A percentile compares a stretch with the other conserved stretches of the same genome.
phyloP scores from a whole-genome alignment of 1,284 basidiomycete genomes.

The Pascua sp. region DNA sequence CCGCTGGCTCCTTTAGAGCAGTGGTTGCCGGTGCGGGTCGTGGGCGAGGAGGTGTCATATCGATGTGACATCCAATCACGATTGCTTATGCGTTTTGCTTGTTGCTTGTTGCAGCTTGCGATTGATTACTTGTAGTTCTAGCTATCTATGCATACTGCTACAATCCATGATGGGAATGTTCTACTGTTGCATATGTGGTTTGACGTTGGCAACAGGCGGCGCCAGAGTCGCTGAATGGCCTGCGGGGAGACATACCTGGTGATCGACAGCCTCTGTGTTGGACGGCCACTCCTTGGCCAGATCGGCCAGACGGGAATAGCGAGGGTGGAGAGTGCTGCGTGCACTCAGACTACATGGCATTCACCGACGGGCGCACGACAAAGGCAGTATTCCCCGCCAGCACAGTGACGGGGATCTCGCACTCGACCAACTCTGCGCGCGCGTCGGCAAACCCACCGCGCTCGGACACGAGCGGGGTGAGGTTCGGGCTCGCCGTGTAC shows the following conservation, averaged over 20 bases:
- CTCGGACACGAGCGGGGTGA: constrained; percentile 55
- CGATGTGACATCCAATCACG: constrained; percentile 32
- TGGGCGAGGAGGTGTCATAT: constrained; percentile 49
- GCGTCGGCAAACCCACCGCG: constrained; percentile 51
- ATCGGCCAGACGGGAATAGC: too few species aligned
- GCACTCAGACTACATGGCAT: constrained; percentile 17
- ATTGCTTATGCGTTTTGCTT: too few species aligned
- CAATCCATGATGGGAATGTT: too few species aligned
- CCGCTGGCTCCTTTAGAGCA: constrained; percentile 34
- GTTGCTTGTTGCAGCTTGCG: too few species aligned
- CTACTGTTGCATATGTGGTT: too few species aligned
- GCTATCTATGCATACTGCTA: too few species aligned
- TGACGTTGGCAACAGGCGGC: too few species aligned
- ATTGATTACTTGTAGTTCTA: too few species aligned
- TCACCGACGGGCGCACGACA: constrained; percentile 36
- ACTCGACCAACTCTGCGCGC: constrained; percentile 77
- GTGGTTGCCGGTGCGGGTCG: constrained; percentile 25
- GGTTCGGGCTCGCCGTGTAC: constrained; percentile 52
- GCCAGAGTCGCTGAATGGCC: too few species aligned
- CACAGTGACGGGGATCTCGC: constrained; percentile 81
- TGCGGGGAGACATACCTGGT: too few species aligned
- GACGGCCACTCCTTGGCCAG: neutral
- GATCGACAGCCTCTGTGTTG: neutral
- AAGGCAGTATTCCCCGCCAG: constrained; percentile 87
- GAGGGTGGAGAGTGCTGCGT: too few species aligned